Percentiles rank a stretch among this genome's conserved stretches.
phyloP scores from a whole-genome alignment of 2,329 filamentous ascomycete genomes.

The Cytospora piceicola region DNA sequence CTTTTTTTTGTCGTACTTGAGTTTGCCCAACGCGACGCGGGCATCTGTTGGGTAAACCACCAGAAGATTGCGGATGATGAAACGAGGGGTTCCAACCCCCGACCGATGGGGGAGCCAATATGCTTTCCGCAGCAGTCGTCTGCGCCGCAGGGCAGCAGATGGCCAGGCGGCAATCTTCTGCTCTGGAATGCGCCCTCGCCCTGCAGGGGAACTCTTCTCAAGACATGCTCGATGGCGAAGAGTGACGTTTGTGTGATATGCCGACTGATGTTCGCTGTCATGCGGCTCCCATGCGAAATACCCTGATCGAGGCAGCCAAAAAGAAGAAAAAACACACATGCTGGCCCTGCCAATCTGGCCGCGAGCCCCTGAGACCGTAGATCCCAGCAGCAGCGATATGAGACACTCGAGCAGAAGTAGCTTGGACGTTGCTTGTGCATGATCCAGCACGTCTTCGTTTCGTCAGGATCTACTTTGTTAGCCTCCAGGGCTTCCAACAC shows the following conservation, averaged over 20 bases:
- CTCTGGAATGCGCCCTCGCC: slow-evolving; percentile 5
- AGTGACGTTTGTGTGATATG: slow-evolving; percentile 1
- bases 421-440: background rate
- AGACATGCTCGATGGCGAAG: slow-evolving; percentile 5
- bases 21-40: background rate
- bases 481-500: too few species aligned
- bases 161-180: background rate
- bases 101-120: background rate
- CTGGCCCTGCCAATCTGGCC: background rate
- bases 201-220: background rate
- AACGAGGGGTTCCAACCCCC: slow-evolving; percentile 6
- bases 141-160: background rate
- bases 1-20: background rate
- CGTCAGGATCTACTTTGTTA: too few species aligned
- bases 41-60: background rate
- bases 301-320: background rate
- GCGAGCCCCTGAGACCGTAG: slow-evolving; percentile 11
- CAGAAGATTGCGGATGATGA: slow-evolving; percentile 13
- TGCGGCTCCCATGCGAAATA: slow-evolving; percentile 10
- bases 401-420: background rate
- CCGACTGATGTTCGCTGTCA: slow-evolving; percentile 12
- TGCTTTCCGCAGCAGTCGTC: background rate
- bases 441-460: background rate
- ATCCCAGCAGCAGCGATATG: background rate
- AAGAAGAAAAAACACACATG: too few species aligned